A percentile compares a stretch with the other conserved stretches of the same genome.
Evolutionary conservation across 305 asterid species (phyloP).

Genomic region (Solanum aculeatissimum): DNA sequence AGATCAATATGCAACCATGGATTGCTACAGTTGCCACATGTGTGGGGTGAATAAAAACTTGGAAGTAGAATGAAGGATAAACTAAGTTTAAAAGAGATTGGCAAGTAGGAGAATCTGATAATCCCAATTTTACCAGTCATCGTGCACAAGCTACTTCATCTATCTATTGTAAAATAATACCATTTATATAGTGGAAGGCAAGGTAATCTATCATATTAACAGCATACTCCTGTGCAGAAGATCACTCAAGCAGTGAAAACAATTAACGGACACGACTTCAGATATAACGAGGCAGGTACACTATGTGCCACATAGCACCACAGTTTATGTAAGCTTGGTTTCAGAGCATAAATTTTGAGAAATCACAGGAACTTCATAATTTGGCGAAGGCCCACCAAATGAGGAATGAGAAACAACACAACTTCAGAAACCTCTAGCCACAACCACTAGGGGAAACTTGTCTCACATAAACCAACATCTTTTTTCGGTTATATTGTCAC

Average conservation of each 20-base stretch:
- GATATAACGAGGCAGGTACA: background rate
- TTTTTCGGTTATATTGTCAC: background rate
- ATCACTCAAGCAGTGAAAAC: background rate
- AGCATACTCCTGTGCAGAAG: background rate
- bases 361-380: background rate
- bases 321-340: background rate
- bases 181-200: background rate
- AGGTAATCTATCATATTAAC: background rate
- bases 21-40: background rate
- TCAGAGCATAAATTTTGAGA: background rate
- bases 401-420: background rate
- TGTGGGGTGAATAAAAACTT: background rate
- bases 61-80: background rate
- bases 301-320: background rate
- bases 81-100: background rate
- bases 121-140: background rate
- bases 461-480: background rate
- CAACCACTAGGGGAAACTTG: background rate
- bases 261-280: background rate
- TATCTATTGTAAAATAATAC: background rate
- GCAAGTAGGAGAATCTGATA: background rate
- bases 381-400: background rate
- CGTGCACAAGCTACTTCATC: background rate
- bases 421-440: background rate
- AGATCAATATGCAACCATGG: background rate